Base-by-base conservation (phyloP, 2,329 filamentous ascomycete genomes). In the Verticillium zaregamsianum region DNA sequence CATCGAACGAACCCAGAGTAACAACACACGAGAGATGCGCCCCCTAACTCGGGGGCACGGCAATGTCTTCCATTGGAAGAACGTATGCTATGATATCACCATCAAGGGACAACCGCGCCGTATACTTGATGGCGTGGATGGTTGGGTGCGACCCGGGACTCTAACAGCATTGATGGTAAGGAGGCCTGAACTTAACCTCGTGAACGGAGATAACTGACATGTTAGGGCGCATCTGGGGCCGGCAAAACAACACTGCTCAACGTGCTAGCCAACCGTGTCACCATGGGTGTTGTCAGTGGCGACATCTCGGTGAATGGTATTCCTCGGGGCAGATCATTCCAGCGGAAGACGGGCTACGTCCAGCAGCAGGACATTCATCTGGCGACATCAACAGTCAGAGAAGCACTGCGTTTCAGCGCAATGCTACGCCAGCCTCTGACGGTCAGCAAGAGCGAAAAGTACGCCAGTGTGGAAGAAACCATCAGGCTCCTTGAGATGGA, bases 91-190 rank as follows among this genome's bases (percentile, higher is more conserved):
- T 68, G 87, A 90, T 66, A 89, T 91, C 70, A 83, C 84, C 66
- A 88, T 90, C 72, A 64, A 65, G 60, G 90, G 90, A 71, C 81
- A 89, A 64, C 73, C 77, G 7, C 81, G 88, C 31, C 81, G 86
- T 31, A 85, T 91, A 68, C 73, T 90, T 45, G 84, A 90, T 63
- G 79, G 89, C 61, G 86, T 90, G 9, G 85, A 89, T 68, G 87
- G 87, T n/a, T 90, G 86, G 85, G 86, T 90, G 64, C 89, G 89
- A 71, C 87, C 87, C 12, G 87, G 87, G 61, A 89, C 86, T 55
- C 73, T 89, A 55, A 90, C 87, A 25, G 87, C 86, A 35, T 77
- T 89, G 2, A 89, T 89, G 87, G 84, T 65, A 15, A 40, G 87
- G 4, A 28, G 28, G 5, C 28, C 28, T 75, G 85, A 86, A 12